Evolutionary conservation across 1,284 basidiomycete species (phyloP), one percentile per base, ranked within the genome.

Genomic region (Anthracocystis setariae): DNA sequence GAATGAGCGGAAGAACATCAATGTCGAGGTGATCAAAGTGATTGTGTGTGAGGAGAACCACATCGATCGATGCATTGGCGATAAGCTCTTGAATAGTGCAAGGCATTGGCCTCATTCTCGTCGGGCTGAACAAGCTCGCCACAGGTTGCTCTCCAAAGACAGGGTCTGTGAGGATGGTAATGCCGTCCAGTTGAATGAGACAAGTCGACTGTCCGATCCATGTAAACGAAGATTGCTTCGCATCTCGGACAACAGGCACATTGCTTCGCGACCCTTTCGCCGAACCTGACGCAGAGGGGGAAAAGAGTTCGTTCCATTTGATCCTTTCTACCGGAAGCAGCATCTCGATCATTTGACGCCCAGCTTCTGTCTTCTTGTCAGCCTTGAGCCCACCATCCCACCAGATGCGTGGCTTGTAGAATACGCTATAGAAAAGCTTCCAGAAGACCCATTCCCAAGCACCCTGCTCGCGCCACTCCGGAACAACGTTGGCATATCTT

Each of bases 381-480:
- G 52, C 50, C 21, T 79, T 76, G 47, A 81, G 82, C 8, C 81
- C 75, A 23, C 76, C 78, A 55, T 81, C 72, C 70, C 73, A 78
- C 65, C 67, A 76, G 20, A 83, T 67, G 43, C 74, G 56, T 12
- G 63, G 68, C 43, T 61, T 61, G 57, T 61, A 72, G 21, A 79
- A 59, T n/a, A 63, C 32, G 37, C 55, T 58, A 46, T 76, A 69
- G 37, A 74, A 46, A 5, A 62, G 39, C 50, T 78, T 77, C 73
- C 75, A 78, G 21, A 58, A 63, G 15, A 67, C 45, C 74, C 74
- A 80, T 50, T 77, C 74, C 74, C 75, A 82, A 21, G 82, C 82
- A n/a, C 85, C 85, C 69, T 86, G 85, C 64, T 86, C 86, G 57
- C 85, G 77, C 85, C 85, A 86, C 62, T 86, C 85, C 10, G 82